phyloP scores from a whole-genome alignment of 2,329 filamentous ascomycete species.

The Fonsecaea nubica region DNA sequence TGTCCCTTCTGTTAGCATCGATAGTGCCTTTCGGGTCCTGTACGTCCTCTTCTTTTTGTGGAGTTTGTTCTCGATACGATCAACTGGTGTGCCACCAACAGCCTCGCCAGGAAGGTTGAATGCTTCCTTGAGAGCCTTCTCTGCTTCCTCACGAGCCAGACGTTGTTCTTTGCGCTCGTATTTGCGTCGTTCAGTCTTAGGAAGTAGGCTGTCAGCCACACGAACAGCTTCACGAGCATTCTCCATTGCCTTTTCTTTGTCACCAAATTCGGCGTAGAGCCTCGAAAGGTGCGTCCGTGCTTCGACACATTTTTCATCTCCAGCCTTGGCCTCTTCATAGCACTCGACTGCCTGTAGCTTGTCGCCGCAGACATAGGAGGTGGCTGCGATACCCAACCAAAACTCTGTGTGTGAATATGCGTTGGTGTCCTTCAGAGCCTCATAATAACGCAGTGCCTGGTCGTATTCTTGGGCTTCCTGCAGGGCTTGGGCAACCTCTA shows the following conservation, averaged over 20 bases:
- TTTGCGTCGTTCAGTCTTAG: slow-evolving; percentile 36
- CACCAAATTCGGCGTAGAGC: slow-evolving; percentile 77
- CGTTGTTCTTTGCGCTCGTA: slow-evolving; percentile 41
- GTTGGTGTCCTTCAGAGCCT: slow-evolving; percentile 56
- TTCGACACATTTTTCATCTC: slow-evolving; percentile 74
- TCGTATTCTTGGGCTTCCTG: slow-evolving; percentile 58
- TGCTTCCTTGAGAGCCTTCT: slow-evolving; percentile 39
- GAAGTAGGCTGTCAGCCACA: slow-evolving; percentile 55
- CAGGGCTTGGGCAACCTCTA: slow-evolving; percentile 70
- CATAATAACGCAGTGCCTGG: slow-evolving; percentile 66
- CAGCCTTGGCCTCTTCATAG: slow-evolving; percentile 75
- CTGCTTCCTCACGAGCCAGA: slow-evolving; percentile 37
- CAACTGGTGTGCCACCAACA: slow-evolving; percentile 15
- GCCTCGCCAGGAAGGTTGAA: slow-evolving; percentile 32
- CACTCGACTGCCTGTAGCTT: slow-evolving; percentile 75
- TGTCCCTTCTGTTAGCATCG: neutral
- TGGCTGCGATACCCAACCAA: slow-evolving; percentile 61
- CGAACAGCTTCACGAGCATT: slow-evolving; percentile 77
- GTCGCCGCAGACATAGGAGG: slow-evolving; percentile 70
- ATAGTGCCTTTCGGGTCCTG: neutral
- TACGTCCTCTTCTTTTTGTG: slow-evolving; percentile 11
- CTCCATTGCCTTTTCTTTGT: slow-evolving; percentile 77
- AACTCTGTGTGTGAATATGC: slow-evolving; percentile 58
- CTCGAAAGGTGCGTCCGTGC: slow-evolving; percentile 80
- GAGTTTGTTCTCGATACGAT: slow-evolving; percentile 26